phyloP scores from a whole-genome alignment of 2,329 filamentous ascomycete genomes.

The Tolypocladium tropicale region DNA sequence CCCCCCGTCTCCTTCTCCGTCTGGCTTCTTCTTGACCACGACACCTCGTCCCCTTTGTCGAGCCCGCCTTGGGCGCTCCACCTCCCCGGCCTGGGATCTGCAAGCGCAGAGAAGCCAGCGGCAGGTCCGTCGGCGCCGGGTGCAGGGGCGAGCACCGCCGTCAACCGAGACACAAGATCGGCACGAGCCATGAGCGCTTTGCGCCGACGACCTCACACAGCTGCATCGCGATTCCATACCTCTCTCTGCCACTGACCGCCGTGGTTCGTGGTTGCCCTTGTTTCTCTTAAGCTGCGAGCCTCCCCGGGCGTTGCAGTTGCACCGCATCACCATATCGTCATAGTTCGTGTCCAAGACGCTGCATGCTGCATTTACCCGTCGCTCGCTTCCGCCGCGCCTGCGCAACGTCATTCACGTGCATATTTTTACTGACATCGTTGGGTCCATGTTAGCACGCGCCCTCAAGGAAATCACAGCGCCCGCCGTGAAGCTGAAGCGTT shows the following conservation, averaged over 20 bases:
- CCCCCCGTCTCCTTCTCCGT: neutral
- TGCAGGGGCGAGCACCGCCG: neutral
- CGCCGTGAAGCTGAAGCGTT: neutral
- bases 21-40: neutral
- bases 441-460: neutral
- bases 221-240: neutral
- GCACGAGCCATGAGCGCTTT: neutral
- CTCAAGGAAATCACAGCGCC: neutral
- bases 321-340: neutral
- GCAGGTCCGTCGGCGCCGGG: neutral
- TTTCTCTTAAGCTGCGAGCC: neutral
- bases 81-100: neutral
- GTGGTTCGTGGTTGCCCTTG: neutral
- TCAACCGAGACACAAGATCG: neutral
- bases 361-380: neutral
- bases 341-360: neutral
- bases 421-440: neutral
- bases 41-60: neutral
- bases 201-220: neutral
- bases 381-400: neutral
- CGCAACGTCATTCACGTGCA: neutral
- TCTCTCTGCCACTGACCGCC: neutral
- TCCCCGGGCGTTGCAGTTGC: neutral
- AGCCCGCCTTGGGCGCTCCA: neutral
- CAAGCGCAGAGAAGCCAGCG: neutral